These are phyloP conservation scores for Blastobotrys malaysiensis DNA, from an alignment of 1,139 yeast genomes.

Conservation along the genomic window DNA sequence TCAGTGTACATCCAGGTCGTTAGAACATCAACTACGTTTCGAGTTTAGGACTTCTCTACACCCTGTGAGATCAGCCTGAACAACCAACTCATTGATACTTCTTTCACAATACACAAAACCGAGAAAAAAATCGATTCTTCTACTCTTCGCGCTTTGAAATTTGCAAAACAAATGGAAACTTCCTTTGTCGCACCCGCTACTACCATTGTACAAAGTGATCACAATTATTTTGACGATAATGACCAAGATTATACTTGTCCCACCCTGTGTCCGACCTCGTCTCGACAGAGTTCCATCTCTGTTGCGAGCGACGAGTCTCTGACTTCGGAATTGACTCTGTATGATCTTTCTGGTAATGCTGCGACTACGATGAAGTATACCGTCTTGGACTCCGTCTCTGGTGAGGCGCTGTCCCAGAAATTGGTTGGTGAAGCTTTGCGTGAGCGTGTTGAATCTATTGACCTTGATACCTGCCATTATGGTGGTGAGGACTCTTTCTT, in stretches of 20 bases:
- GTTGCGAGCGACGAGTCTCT: neutral
- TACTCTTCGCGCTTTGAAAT: neutral
- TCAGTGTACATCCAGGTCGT: neutral
- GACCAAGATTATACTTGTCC: neutral
- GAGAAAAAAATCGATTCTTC: neutral
- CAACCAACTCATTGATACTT: neutral
- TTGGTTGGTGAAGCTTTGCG: slow-evolving; percentile 25
- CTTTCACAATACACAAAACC: neutral
- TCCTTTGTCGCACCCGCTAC: neutral
- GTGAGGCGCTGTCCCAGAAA: slow-evolving; percentile 15
- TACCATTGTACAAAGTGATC: neutral
- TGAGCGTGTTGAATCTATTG: slow-evolving; percentile 36
- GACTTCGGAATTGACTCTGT: neutral
- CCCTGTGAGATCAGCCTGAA: neutral
- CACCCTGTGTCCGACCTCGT: neutral
- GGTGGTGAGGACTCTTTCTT: slow-evolving; percentile 86
- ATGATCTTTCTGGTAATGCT: neutral
- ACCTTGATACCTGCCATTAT: slow-evolving; percentile 55
- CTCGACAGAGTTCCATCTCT: neutral
- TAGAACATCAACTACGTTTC: neutral
- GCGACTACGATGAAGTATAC: slow-evolving; percentile 3
- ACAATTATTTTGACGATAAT: neutral
- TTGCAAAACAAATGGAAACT: neutral
- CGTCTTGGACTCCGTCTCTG: slow-evolving; percentile 1
- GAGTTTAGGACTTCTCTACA: neutral